Evolutionary conservation across 78 protist species (phyloP), one percentile per base, ranked within the genome.

Genomic region (Dictyostelium brefeldianum): DNA sequence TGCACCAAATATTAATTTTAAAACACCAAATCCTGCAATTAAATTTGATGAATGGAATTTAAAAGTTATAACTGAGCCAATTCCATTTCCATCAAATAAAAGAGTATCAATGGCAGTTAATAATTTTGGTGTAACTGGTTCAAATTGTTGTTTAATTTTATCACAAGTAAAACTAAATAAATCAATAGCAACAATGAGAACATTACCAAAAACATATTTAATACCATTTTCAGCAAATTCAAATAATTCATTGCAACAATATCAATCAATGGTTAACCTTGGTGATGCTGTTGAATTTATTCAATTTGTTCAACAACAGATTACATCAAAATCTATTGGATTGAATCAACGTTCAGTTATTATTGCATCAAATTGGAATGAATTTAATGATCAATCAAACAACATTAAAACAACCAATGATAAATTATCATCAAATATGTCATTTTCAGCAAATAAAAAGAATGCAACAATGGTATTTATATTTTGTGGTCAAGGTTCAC

Each of bases 401-500:
- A n/a, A 2, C 3, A 29, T n/a, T 14, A 29, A 22, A 20, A n/a
- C 56, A 10, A 25, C 46, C 0, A 74, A 74, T 25, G 17, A 43
- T 18, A 47, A 20, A 25, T 41, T 31, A 25, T 20, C 46, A n/a
- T 74, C 80, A 25, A 47, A 47, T 74, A 47, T 47, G 41, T 59
- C 51, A 9, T 48, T 29, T 29, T 36, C 43, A 36, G 1, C 43
- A 36, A 51, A 27, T 17, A 20, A 27, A 53, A 69, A 27, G 65
- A 36, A 65, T 10, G 36, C 91, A 51, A 46, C 4, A 3, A 43
- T 65, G 18, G 59, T 80, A 11, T 81, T 80, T 56, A 89, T 91
- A 56, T 91, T 69, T 53, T 80, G 79, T 59, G 95, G 95, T 5
- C 95, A 91, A 82, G 89, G 89, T 10, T 71, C 95, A 31, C 95